Evolutionary conservation across 352 stramenopile species (phyloP), one percentile per base, ranked within the genome.

Genomic region (Phytophthora citrophthora): DNA sequence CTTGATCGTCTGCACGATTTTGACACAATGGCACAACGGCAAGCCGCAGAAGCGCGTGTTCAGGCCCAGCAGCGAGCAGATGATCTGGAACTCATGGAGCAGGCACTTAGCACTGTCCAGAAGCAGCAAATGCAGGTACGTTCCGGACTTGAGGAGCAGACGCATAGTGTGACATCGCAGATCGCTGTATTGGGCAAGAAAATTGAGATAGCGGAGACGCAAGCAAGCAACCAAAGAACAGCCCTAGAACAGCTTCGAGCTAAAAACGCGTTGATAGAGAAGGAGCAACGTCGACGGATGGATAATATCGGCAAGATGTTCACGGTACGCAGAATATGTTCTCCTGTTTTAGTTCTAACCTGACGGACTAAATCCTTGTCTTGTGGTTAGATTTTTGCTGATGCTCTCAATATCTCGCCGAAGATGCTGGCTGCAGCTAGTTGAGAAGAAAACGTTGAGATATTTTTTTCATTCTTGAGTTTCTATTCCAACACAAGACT

Each of bases 251-350:
- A 88, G 34, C 41, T 90, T 11, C 73, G 74, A n/a, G 54, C 65
- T 16, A 90, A 86, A 53, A 83, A 64, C 46, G 29, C 64, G 16
- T 57, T 65, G 2, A 75, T 94, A 59, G 85, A 94, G 64, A 88
- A 77, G 39, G 81, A 92, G 44, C 81, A 94, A 51, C 70, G 80
- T 2, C 72, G 76, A 44, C 70, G 86, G 5, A 91, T 92, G 83
- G 83, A 92, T 49, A 91, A 84, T 52, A 79, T 92, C 50, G 81
- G 70, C 59, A 88, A 86, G 18, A 91, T 90, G 78, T 91, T 92
- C 54, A 75, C 79, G 74, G 85, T 91, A 53, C 32, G 69, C 72
- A 1, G 8, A 6, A 31, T 8, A n/a, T 23, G 47, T 16, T 59
- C 5, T 31, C 9, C 4, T 32, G 7, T 16, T 20, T n/a, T 18